phyloP scores from a whole-genome alignment of 768 basidiomycete genomes.

The Chalciporus piperatus region DNA sequence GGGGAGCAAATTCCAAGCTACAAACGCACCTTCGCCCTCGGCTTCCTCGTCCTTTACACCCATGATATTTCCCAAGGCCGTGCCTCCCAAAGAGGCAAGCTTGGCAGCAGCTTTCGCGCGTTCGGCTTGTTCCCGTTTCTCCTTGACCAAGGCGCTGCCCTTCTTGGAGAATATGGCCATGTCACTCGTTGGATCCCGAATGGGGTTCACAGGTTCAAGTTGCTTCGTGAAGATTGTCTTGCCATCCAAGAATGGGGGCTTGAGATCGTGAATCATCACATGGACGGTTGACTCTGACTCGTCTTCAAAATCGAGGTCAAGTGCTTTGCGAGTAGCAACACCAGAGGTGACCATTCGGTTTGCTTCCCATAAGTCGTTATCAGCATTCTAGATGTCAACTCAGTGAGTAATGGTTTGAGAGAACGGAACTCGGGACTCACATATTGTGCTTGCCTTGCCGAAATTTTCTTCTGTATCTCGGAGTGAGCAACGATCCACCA shows the following conservation, averaged over 20 bases:
- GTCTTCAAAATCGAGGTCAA: slow-evolving; percentile 95
- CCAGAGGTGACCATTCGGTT: slow-evolving; percentile 98
- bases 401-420: slow-evolving; percentile 13
- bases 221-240: slow-evolving; percentile 95
- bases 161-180: slow-evolving; percentile 97
- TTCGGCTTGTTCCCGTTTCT: slow-evolving; percentile 95
- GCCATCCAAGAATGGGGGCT: slow-evolving; percentile 97
- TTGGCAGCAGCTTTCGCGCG: slow-evolving; percentile 96
- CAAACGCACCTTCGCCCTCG: slow-evolving; percentile 79
- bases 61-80: slow-evolving; percentile 94
- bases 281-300: slow-evolving; percentile 96
- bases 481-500: slow-evolving; percentile 15
- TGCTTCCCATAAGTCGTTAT: slow-evolving; percentile 98
- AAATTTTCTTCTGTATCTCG: slow-evolving; percentile 69
- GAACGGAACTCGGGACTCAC: slow-evolving; percentile 42
- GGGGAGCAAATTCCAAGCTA: slow-evolving; percentile 10
- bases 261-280: slow-evolving; percentile 95
- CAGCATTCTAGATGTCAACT: slow-evolving; percentile 68
- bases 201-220: slow-evolving; percentile 95
- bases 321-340: slow-evolving; percentile 78
- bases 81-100: slow-evolving; percentile 87
- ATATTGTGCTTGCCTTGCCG: slow-evolving; percentile 95
- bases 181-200: slow-evolving; percentile 89
- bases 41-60: slow-evolving; percentile 95
- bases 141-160: slow-evolving; percentile 90